phyloP scores from a whole-genome alignment of 2,329 filamentous ascomycete species.

The Phoma herbarum region DNA sequence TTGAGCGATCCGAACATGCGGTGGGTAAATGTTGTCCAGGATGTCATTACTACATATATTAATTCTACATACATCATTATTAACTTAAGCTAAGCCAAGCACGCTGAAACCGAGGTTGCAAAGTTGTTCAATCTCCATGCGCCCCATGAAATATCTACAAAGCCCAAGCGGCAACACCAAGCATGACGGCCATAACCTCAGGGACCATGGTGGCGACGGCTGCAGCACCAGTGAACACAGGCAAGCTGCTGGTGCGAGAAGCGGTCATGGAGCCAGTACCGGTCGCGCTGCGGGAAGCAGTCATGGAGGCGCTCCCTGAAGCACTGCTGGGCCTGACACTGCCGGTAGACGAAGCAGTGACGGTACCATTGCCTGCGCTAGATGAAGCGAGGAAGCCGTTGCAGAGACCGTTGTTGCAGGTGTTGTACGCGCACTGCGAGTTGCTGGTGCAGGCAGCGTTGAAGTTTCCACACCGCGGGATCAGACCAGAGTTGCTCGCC shows the following conservation, averaged over 20 bases:
- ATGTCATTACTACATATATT: conserved; percentile 4
- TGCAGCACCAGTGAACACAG: conserved; percentile 32
- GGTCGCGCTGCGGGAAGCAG: conserved; percentile 4
- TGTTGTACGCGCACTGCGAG: conserved; percentile 29
- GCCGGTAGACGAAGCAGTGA: not conserved
- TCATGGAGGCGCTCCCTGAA: not conserved
- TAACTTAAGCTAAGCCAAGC: too few species aligned
- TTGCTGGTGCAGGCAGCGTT: conserved; percentile 26
- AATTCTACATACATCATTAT: not conserved
- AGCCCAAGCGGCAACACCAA: conserved; percentile 26
- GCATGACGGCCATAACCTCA: conserved; percentile 22
- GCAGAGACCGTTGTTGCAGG: conserved; percentile 29
- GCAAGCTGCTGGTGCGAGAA: conserved; percentile 12
- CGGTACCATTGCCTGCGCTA: conserved; percentile 16
- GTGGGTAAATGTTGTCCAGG: not conserved
- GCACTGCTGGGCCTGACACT: not conserved
- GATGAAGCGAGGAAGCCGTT: conserved; percentile 22
- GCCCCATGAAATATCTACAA: conserved; percentile 18
- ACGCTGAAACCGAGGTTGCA: not conserved
- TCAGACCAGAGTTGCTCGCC: conserved; percentile 26
- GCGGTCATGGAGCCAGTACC: not conserved
- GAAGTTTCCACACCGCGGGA: conserved; percentile 30
- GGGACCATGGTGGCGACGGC: conserved; percentile 15
- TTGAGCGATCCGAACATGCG: not conserved
- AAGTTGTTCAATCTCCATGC: too few species aligned